Percentiles rank a stretch among this genome's conserved stretches.
phyloP scores from a whole-genome alignment of 2,329 filamentous ascomycete genomes.

The Fusarium algeriense region DNA sequence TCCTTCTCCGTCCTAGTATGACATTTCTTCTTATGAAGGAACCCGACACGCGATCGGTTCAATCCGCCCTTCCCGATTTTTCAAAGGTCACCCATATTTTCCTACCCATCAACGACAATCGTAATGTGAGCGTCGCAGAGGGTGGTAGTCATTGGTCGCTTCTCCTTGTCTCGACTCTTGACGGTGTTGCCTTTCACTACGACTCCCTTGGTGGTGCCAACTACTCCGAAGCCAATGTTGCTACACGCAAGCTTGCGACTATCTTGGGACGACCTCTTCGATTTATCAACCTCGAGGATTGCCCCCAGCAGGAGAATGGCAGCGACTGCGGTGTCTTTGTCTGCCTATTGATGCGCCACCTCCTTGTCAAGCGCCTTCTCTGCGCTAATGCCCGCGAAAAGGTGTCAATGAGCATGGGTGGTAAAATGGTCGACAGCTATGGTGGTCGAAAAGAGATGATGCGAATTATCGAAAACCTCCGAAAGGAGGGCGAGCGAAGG shows the following conservation, averaged over 20 bases:
- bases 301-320: constrained; percentile 90
- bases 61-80: constrained; percentile 84
- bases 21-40: constrained; percentile 89
- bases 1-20: constrained; percentile 93
- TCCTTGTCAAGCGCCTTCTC: constrained; percentile 87
- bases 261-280: constrained; percentile 76
- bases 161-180: constrained; percentile 87
- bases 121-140: constrained; percentile 81
- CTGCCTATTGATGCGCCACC: constrained; percentile 92
- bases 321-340: constrained; percentile 97
- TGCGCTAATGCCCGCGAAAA: constrained; percentile 84
- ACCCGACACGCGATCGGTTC: constrained; percentile 65
- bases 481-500: constrained; percentile 88
- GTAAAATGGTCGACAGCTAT: constrained; percentile 83
- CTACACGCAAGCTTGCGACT: constrained; percentile 75
- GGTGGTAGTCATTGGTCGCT: constrained; percentile 96
- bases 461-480: constrained; percentile 85
- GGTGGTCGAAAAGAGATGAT: constrained; percentile 91
- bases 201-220: constrained; percentile 87
- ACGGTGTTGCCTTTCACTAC: constrained; percentile 96
- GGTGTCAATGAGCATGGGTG: constrained; percentile 93
- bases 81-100: constrained; percentile 88
- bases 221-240: constrained; percentile 76
- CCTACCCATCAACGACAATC: constrained; percentile 92
- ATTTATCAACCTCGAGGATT: constrained; percentile 86